Base-by-base conservation (phyloP, 345 rosid species). In the Brassica rapa region DNA sequence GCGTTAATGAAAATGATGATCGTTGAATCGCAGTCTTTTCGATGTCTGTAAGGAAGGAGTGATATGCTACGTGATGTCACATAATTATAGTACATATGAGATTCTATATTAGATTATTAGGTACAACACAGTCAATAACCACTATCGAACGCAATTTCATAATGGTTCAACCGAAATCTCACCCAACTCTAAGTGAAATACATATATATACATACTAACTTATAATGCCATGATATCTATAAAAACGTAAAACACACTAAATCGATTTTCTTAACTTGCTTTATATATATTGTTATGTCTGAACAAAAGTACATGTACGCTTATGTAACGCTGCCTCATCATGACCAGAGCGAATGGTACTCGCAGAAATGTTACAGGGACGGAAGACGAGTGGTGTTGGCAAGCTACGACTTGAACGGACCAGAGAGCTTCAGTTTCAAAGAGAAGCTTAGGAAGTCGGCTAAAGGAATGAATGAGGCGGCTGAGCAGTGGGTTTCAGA, bases 141-240 rank as follows among this genome's bases (percentile, higher is more conserved):
- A 21, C 25, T n/a, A 41, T 64, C 62, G 71, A 73, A 67, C 30
- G 8, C 43, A 76, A 15, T 57, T 75, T 60, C 72, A 24, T 39
- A 81, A 65, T 81, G 32, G 83, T 69, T 76, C 79, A 79, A 73
- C 82, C 66, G 29, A 73, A 78, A 43, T 15, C 68, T 67, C 73
- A 74, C 74, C 79, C 60, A 69, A 80, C 71, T 29, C 9, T 69
- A n/a, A 8, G 1, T 74, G 67, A 39, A 71, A 8, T 23, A 60
- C 62, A 23, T 59, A 57, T 57, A 71, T 19, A 77, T 37, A 37
- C 1, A 33, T 1, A 30, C 46, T 14, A 32, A 46, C 29, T 12
- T 32, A 33, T 10, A 11, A 29, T 21, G 70, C 7, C 16, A 33
- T 0, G 8, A 46, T 1, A 57, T 15, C 69, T 9, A 12, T 23